Conservation (phyloP, 176 grass and related monocot genomes). For the Oryza meyeriana region DNA sequence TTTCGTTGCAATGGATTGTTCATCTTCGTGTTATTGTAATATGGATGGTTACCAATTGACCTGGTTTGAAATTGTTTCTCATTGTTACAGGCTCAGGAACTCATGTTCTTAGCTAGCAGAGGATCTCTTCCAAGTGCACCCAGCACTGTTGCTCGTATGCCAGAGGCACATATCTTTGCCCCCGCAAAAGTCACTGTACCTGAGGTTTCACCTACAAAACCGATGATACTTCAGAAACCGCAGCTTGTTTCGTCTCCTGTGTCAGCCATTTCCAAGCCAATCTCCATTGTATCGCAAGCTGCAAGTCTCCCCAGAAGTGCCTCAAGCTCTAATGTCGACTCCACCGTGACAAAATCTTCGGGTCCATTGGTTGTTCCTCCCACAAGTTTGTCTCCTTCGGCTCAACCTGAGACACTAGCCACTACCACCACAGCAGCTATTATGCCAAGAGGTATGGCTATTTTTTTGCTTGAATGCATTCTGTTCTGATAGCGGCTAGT, state of each 20-base stretch:
- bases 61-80: background rate
- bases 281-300: conserved; percentile 40
- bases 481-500: background rate
- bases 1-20: background rate
- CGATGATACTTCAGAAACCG: conserved; percentile 31
- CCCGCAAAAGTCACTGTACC: conserved; percentile 37
- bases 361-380: conserved; percentile 40
- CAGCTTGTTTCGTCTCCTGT: conserved; percentile 30
- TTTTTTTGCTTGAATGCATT: background rate
- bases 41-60: background rate
- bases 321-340: conserved; percentile 60
- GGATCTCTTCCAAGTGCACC: conserved; percentile 44
- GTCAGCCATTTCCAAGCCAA: conserved; percentile 47
- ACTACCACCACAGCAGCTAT: conserved; percentile 36
- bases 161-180: conserved; percentile 30
- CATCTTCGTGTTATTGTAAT: background rate
- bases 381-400: conserved; percentile 31
- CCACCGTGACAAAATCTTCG: conserved; percentile 41
- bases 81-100: conserved; percentile 64
- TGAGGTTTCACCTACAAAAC: conserved; percentile 37
- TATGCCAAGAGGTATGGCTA: conserved; percentile 76
- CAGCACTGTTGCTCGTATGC: conserved; percentile 8
- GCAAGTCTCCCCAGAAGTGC: conserved; percentile 39
- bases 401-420: conserved; percentile 21
- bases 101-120: conserved; percentile 79